A percentile compares a stretch with the other conserved stretches of the same genome.
Evolutionary conservation across 1,284 basidiomycete genomes (phyloP).

Genomic region (Trichosporon ovoides): DNA sequence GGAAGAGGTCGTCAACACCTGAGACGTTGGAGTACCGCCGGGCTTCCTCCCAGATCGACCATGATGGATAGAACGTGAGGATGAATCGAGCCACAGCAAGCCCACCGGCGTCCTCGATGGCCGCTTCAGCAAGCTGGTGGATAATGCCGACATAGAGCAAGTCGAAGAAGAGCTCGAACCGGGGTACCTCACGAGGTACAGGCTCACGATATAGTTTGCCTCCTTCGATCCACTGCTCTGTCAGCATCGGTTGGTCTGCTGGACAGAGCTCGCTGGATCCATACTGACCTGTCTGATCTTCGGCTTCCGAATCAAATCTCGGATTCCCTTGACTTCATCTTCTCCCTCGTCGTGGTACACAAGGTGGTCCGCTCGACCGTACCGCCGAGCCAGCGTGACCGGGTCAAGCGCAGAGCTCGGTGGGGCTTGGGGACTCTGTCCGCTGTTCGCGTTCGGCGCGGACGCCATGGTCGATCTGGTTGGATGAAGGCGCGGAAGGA

Average conservation of each 20-base stretch:
- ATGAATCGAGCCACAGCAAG: slow-evolving; percentile 34
- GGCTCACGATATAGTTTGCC: slow-evolving; percentile 34
- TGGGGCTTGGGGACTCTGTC: too few relatives aligned
- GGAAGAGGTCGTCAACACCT: slow-evolving; percentile 45
- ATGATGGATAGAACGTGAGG: slow-evolving; percentile 43
- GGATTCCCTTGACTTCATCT: slow-evolving; percentile 13
- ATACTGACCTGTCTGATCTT: slow-evolving; percentile 31
- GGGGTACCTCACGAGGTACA: slow-evolving; percentile 27
- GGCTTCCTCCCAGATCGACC: slow-evolving; percentile 48
- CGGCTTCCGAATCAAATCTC: slow-evolving; percentile 26
- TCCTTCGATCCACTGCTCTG: slow-evolving; percentile 15
- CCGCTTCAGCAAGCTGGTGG: slow-evolving; percentile 43
- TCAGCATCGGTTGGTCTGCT: not conserved
- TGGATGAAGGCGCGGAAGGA: too few relatives aligned
- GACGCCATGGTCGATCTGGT: too few relatives aligned
- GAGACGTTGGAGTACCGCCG: slow-evolving; percentile 45
- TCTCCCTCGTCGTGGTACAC: slow-evolving; percentile 6
- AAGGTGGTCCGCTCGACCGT: slow-evolving; percentile 4
- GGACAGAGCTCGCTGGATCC: not conserved
- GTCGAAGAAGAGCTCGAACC: slow-evolving; percentile 50
- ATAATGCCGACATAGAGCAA: slow-evolving; percentile 49
- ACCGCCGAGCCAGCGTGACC: not conserved
- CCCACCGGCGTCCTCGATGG: slow-evolving; percentile 23
- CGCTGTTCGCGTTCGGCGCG: too few relatives aligned
- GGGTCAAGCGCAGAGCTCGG: too few relatives aligned